phyloP scores from a whole-genome alignment of 2,329 filamentous ascomycete genomes.

The Sarocladiaceae sp. region DNA sequence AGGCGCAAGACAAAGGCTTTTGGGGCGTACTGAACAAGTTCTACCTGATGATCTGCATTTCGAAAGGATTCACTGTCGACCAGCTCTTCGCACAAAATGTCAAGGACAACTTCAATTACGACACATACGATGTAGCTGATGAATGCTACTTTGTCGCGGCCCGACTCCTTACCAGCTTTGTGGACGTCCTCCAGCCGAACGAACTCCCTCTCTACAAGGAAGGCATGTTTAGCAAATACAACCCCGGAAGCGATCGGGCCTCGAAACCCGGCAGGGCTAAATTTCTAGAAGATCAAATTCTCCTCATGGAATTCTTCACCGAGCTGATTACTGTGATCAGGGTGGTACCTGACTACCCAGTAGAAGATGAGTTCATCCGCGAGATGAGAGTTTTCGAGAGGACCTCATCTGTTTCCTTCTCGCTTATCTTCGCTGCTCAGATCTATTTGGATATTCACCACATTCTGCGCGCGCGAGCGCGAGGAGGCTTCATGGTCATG shows the following conservation, averaged over 20 bases:
- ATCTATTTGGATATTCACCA: constrained; percentile 38
- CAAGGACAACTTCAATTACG: constrained; percentile 18
- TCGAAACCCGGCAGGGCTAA: constrained; percentile 22
- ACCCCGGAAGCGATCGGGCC: constrained; percentile 15
- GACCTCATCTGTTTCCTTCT: constrained; percentile 27
- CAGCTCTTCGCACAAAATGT: constrained; percentile 4
- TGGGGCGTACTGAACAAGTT: constrained; percentile 10
- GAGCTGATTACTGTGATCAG: constrained; percentile 24
- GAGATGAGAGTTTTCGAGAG: constrained; percentile 26
- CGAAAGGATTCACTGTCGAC: constrained; percentile 14
- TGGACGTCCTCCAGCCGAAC: constrained; percentile 11
- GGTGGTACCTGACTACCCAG: constrained; percentile 19
- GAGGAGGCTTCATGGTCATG: constrained; percentile 10
- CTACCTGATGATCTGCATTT: constrained; percentile 13
- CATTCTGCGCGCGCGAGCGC: constrained; percentile 17
- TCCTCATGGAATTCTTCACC: constrained; percentile 27
- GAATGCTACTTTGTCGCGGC: constrained; percentile 15
- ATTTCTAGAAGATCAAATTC: constrained; percentile 27
- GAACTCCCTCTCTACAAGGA: constrained; percentile 19
- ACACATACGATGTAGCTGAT: constrained; percentile 23
- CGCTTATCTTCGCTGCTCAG: constrained; percentile 34
- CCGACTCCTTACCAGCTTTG: constrained; percentile 12
- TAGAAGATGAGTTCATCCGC: constrained; percentile 33
- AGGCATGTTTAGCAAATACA: constrained; percentile 16
- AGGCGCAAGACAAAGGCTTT: not conserved